Conservation (phyloP, 1,139 yeast genomes). For the Yamadazyma epiphylla region DNA sequence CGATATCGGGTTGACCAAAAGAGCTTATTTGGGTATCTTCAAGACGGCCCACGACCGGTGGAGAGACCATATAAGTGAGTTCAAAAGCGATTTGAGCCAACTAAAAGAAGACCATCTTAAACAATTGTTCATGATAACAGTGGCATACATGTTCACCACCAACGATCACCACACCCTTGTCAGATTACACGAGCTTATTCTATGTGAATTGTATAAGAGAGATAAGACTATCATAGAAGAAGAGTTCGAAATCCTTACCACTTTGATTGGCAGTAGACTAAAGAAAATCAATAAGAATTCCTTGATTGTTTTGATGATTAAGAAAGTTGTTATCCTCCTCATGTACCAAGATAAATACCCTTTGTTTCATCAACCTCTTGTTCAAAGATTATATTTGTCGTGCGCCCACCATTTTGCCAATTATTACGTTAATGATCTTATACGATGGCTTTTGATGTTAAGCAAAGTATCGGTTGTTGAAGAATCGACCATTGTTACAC, state of each 20-base stretch:
- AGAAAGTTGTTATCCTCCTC: slow-evolving; percentile 22
- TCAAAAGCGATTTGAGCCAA: neutral
- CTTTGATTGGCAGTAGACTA: slow-evolving; percentile 31
- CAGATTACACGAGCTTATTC: slow-evolving; percentile 24
- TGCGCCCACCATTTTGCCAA: slow-evolving; percentile 38
- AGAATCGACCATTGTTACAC: slow-evolving; percentile 2
- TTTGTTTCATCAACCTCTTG: slow-evolving; percentile 5
- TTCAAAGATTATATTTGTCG: slow-evolving; percentile 24
- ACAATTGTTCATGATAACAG: slow-evolving; percentile 21
- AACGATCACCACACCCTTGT: slow-evolving; percentile 39
- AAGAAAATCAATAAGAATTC: slow-evolving; percentile 41
- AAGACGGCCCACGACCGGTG: slow-evolving; percentile 32
- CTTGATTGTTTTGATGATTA: slow-evolving; percentile 35
- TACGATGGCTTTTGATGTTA: slow-evolving; percentile 27
- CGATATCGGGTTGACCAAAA: slow-evolving; percentile 35
- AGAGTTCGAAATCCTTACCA: slow-evolving; percentile 29
- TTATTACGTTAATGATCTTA: slow-evolving; percentile 34
- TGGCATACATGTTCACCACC: slow-evolving; percentile 36
- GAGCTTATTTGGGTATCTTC: slow-evolving; percentile 27
- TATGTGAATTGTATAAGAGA: slow-evolving; percentile 13
- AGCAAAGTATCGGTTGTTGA: slow-evolving; percentile 5
- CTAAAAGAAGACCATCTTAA: slow-evolving; percentile 2
- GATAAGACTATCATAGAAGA: slow-evolving; percentile 10
- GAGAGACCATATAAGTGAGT: slow-evolving; percentile 14
- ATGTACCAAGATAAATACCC: slow-evolving; percentile 7